These are phyloP conservation scores for Porpolomopsis calyptriformis DNA, from an alignment of 768 basidiomycete genomes.

Conservation along the genomic window DNA sequence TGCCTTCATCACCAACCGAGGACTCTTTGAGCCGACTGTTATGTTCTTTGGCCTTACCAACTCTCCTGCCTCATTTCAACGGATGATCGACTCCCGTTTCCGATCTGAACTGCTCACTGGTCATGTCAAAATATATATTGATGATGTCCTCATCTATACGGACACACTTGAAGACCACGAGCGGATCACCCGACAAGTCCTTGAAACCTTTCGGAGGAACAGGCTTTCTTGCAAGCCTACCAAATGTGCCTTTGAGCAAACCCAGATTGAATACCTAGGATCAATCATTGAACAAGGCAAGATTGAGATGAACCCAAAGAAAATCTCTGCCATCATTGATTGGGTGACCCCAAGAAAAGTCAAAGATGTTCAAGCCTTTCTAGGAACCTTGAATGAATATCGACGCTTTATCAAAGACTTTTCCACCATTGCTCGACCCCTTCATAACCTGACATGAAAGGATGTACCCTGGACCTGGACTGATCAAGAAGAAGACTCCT, in stretches of 20 bases:
- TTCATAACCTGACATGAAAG: not conserved
- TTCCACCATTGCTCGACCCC: not conserved
- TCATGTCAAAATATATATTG: not conserved
- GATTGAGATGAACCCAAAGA: not conserved
- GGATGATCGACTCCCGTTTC: slow-evolving; percentile 1
- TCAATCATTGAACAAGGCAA: not conserved
- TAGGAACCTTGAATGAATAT: not conserved
- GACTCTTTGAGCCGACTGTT: slow-evolving; percentile 6
- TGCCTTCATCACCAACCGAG: slow-evolving; percentile 5
- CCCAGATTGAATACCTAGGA: not conserved
- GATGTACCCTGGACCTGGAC: not conserved
- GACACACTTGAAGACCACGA: not conserved
- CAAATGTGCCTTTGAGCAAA: not conserved
- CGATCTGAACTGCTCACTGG: not conserved
- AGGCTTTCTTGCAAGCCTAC: not conserved
- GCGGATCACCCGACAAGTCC: not conserved
- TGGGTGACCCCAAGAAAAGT: not conserved
- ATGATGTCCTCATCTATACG: not conserved
- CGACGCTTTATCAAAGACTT: not conserved
- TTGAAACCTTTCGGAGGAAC: not conserved
- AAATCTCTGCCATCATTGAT: not conserved
- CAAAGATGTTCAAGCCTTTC: not conserved
- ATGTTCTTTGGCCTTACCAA: slow-evolving; percentile 17
- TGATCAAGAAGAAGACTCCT: not conserved
- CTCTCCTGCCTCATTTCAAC: slow-evolving; percentile 13